Percentiles rank a stretch among this genome's conserved stretches.
These are phyloP conservation scores for Mollisiaceae sp. DNA, from an alignment of 2,329 filamentous ascomycete genomes.

Conservation along the genomic window DNA sequence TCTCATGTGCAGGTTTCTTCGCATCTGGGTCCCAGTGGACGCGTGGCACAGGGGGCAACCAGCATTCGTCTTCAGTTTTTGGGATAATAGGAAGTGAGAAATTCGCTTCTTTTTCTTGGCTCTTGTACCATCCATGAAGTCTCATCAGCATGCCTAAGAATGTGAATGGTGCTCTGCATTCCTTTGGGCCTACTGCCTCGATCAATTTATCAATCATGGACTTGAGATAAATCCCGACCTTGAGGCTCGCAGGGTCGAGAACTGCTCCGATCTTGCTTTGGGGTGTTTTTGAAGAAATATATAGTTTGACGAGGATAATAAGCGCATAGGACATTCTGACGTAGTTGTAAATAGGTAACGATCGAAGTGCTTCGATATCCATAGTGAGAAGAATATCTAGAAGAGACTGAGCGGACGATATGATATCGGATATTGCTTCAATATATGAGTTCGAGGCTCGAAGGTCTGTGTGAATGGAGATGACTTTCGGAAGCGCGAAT, in stretches of 20 bases:
- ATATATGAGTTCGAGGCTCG: constrained; percentile 50
- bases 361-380: constrained; percentile 48
- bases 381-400: constrained; percentile 54
- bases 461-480: constrained; percentile 28
- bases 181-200: constrained; percentile 62
- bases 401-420: constrained; percentile 54
- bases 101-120: constrained; percentile 48
- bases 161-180: constrained; percentile 67
- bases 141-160: constrained; percentile 71
- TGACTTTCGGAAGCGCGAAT: constrained; percentile 33
- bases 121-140: constrained; percentile 67
- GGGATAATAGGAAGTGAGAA: constrained; percentile 22
- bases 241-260: constrained; percentile 67
- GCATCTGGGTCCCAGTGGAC: not conserved
- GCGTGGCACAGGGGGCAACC: constrained; percentile 45
- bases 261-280: constrained; percentile 68
- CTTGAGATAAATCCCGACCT: constrained; percentile 67
- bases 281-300: constrained; percentile 62
- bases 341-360: constrained; percentile 53
- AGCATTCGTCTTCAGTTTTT: constrained; percentile 24
- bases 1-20: not conserved
- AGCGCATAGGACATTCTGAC: constrained; percentile 58
- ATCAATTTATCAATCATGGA: constrained; percentile 70
- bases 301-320: constrained; percentile 60
- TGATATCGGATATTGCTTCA: constrained; percentile 53